Conservation (phyloP, 768 basidiomycete genomes). For the Lentinula raphanica region DNA sequence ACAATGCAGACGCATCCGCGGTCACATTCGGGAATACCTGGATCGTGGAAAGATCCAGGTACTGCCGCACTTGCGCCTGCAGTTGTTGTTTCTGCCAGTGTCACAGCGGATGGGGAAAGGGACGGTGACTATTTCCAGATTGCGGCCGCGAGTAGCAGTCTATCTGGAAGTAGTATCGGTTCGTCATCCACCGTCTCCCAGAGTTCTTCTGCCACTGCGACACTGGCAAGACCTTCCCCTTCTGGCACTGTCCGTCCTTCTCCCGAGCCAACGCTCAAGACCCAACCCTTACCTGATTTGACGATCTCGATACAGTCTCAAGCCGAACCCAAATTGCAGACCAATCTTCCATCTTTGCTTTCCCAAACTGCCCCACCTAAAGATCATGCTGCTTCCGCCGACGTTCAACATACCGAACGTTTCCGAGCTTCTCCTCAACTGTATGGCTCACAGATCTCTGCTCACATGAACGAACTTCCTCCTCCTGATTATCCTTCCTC, state of each 20-base stretch:
- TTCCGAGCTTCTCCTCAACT: not conserved
- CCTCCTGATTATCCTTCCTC: not conserved
- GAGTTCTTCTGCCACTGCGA: conserved; percentile 37
- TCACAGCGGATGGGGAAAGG: conserved; percentile 38
- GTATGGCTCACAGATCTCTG: conserved; percentile 3
- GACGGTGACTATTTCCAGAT: conserved; percentile 32
- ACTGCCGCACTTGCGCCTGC: conserved; percentile 48
- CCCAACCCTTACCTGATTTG: conserved; percentile 10
- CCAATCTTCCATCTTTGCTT: conserved; percentile 45
- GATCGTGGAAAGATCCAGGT: conserved; percentile 50
- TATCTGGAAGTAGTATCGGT: not conserved
- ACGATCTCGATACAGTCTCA: not conserved
- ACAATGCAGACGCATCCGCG: conserved; percentile 26
- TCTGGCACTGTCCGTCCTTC: conserved; percentile 20
- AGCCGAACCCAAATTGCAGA: conserved; percentile 16
- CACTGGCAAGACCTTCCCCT: conserved; percentile 36
- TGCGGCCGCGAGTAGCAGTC: conserved; percentile 21
- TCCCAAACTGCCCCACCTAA: conserved; percentile 57
- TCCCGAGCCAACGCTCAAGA: not conserved
- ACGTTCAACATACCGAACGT: conserved; percentile 17
- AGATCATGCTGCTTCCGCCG: conserved; percentile 19
- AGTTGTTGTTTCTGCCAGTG: conserved; percentile 46
- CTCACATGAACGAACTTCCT: not conserved
- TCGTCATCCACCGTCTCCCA: conserved; percentile 21
- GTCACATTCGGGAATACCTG: conserved; percentile 33